Evolutionary conservation across 1,284 basidiomycete genomes (phyloP).

Genomic region (Rhizoctonia solani): DNA sequence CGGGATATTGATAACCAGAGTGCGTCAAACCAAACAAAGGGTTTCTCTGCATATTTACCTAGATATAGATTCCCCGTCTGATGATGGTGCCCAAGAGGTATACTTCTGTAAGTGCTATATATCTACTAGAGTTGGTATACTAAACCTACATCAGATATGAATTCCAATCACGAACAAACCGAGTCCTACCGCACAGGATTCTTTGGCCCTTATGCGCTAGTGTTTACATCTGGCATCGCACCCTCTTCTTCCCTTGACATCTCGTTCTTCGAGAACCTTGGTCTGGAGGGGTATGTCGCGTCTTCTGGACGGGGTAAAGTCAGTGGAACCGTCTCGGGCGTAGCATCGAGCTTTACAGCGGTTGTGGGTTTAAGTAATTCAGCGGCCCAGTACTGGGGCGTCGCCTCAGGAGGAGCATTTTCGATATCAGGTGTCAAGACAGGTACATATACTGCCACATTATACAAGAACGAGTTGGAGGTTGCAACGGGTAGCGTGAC

Average conservation of each 20-base stretch:
- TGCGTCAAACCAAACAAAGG: background rate
- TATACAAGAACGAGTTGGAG: conserved; percentile 53
- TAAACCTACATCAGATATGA: conserved; percentile 26
- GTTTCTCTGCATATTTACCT: background rate
- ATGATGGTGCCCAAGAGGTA: conserved; percentile 16
- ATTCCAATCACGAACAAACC: conserved; percentile 38
- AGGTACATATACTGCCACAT: conserved; percentile 52
- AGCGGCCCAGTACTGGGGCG: conserved; percentile 54
- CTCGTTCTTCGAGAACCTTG: conserved; percentile 53
- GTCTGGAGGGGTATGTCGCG: conserved; percentile 53
- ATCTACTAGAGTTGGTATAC: no score
- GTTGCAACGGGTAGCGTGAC: conserved; percentile 51
- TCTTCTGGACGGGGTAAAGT: conserved; percentile 54
- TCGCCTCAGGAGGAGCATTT: conserved; percentile 49
- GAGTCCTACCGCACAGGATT: conserved; percentile 35
- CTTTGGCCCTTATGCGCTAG: conserved; percentile 37
- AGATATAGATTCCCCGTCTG: background rate
- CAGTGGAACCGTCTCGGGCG: conserved; percentile 52
- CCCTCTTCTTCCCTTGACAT: conserved; percentile 45
- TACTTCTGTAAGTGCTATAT: conserved; percentile 20
- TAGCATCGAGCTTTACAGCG: conserved; percentile 49
- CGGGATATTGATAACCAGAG: conserved; percentile 39
- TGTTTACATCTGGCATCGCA: conserved; percentile 34
- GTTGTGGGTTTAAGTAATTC: conserved; percentile 49
- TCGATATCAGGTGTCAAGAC: conserved; percentile 54